Conservation (phyloP, 768 basidiomycete genomes). For the Rhodosporidiobolus odoratus region DNA sequence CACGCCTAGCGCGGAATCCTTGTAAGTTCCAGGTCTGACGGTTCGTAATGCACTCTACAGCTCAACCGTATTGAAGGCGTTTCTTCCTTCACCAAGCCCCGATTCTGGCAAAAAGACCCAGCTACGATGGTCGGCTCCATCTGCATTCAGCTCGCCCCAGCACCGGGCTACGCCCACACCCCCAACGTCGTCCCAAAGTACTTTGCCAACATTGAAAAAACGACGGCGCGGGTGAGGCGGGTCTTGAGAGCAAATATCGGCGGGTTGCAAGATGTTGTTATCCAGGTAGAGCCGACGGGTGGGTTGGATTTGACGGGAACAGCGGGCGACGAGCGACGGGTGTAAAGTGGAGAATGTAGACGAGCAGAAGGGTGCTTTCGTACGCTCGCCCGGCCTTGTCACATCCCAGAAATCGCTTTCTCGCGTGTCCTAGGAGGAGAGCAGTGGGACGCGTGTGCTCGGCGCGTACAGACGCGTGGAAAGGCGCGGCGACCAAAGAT, state of each 20-base stretch:
- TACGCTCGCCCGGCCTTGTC: too few relatives aligned
- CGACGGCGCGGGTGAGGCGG: conserved; percentile 69
- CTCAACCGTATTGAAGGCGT: conserved; percentile 71
- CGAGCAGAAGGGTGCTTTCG: too few relatives aligned
- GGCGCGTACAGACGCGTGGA: too few relatives aligned
- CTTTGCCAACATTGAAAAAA: conserved; percentile 62
- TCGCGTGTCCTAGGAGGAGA: too few relatives aligned
- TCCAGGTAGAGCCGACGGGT: conserved; percentile 64
- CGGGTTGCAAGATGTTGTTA: conserved; percentile 80
- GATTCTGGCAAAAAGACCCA: conserved; percentile 96
- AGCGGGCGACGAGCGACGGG: background rate
- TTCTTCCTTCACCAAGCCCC: conserved; percentile 67
- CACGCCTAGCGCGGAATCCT: too few relatives aligned
- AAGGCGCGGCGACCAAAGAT: too few relatives aligned
- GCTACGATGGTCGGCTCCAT: conserved; percentile 80
- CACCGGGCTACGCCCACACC: conserved; percentile 55
- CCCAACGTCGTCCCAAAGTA: conserved; percentile 53
- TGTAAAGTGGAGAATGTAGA: background rate
- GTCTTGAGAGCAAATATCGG: conserved; percentile 66
- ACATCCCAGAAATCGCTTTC: too few relatives aligned
- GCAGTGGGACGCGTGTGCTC: too few relatives aligned
- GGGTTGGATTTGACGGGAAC: background rate
- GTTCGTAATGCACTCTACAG: too few relatives aligned
- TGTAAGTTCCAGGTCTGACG: background rate
- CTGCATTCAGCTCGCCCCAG: conserved; percentile 74